These are phyloP conservation scores for Ogataea neopini DNA, from an alignment of 805 yeast species.

Conservation along the genomic window DNA sequence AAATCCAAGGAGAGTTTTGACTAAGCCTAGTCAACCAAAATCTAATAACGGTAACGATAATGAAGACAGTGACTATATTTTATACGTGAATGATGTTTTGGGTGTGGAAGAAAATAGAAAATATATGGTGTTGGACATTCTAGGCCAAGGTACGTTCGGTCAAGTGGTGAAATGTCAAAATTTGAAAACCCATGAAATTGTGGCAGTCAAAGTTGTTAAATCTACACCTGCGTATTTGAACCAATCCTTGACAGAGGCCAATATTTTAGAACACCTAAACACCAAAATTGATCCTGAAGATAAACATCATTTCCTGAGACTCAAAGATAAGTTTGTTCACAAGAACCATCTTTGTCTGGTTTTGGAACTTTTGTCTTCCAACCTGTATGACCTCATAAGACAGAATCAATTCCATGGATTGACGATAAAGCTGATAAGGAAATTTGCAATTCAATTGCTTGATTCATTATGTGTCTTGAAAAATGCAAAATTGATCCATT, in stretches of 20 bases:
- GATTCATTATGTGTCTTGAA: conserved; percentile 81
- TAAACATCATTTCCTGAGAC: conserved; percentile 70
- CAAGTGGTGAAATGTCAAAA: conserved; percentile 95
- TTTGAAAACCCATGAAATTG: conserved; percentile 71
- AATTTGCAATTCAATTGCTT: conserved; percentile 76
- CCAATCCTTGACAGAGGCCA: conserved; percentile 89
- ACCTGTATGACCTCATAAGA: conserved; percentile 84
- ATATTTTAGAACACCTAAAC: conserved; percentile 79
- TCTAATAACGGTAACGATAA: conserved; percentile 85
- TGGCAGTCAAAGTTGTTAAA: conserved; percentile 93
- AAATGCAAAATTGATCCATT: conserved; percentile 83
- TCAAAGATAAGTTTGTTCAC: conserved; percentile 88
- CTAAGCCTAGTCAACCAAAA: conserved; percentile 86
- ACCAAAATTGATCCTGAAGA: conserved; percentile 67
- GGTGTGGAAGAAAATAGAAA: conserved; percentile 85
- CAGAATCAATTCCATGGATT: conserved; percentile 94
- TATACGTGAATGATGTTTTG: conserved; percentile 90
- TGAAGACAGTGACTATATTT: conserved; percentile 83
- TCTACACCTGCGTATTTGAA: conserved; percentile 88
- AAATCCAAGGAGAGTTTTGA: conserved; percentile 88
- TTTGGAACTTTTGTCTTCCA: conserved; percentile 84
- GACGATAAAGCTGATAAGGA: conserved; percentile 73
- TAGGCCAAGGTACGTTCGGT: conserved; percentile 98
- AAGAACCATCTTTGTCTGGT: conserved; percentile 91
- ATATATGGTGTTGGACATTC: conserved; percentile 82